Base-by-base conservation (phyloP, 352 stramenopile genomes). In the Blastocystis sp. region DNA sequence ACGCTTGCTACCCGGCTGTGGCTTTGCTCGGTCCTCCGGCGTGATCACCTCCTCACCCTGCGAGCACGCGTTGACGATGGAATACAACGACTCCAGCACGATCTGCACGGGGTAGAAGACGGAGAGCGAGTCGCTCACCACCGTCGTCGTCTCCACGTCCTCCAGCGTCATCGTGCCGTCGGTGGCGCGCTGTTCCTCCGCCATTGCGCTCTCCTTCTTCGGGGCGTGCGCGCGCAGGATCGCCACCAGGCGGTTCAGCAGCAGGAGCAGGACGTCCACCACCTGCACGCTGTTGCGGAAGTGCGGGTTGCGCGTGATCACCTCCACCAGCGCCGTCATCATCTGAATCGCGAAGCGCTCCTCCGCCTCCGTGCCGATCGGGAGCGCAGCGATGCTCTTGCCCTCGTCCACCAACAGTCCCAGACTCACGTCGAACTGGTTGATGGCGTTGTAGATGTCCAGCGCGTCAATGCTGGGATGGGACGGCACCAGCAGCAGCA, bases 101-200 rank as follows among this genome's bases (percentile, higher is more conserved):
- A 85, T 39, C 74, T 85, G 74, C n/a, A 85, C 70, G 4, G 74
- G 74, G 37, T 85, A 85, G n/a, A 85, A 69, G 2, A 85, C 2
- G 9, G 51, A 26, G 16, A 85, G 29, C 35, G 13, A 55, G 37
- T 85, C 74, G 41, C 74, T 85, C 74, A 67, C 26, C 16, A 69
- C 55, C 24, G 33, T 12, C 31, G 3, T 31, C 0, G 0, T 67
- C 4, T 85, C 74, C n/a, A 65, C 71, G 45, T 41, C 63, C n/a
- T 81, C 71, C 16, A 81, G 31, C 29, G 63, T 51, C 71, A 81
- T 81, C 3, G 29, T 51, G 29, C 71, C 55, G 26, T 19, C 67
- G 2, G 37, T 65, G 1, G 74, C 74, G 3, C 60, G 74, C 2
- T 85, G 50, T 19, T 33, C 66, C 29, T 69, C 74, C 4, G 59